Evolutionary conservation across 2,329 filamentous ascomycete species (phyloP).

Genomic region (Fonsecaea multimorphosa): DNA sequence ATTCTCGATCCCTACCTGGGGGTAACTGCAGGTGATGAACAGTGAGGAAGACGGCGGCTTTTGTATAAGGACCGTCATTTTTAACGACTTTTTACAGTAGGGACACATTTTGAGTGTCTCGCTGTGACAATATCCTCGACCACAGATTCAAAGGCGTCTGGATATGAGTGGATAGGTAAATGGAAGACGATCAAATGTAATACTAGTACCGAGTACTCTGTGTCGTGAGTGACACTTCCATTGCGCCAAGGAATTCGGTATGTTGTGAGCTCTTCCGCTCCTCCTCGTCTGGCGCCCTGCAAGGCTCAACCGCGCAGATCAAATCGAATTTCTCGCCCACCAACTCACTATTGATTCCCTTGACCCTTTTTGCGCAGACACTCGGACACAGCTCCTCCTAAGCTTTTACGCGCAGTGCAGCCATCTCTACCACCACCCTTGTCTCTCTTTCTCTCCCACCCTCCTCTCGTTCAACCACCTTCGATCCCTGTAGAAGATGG

Average conservation of each 20-base stretch:
- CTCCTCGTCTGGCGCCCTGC: neutral
- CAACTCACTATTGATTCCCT: neutral
- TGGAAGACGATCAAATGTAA: neutral
- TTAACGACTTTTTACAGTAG: neutral
- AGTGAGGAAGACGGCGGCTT: neutral
- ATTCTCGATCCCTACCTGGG: neutral
- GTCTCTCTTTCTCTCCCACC: neutral
- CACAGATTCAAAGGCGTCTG: neutral
- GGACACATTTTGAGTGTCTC: neutral
- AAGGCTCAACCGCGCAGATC: neutral
- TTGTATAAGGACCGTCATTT: neutral
- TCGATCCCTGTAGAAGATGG: constrained; percentile 12
- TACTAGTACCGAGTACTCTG: too few relatives aligned
- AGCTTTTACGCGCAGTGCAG: neutral
- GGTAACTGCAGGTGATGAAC: neutral
- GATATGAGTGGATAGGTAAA: neutral
- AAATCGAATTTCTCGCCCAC: neutral
- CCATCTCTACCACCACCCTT: neutral
- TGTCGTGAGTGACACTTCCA: neutral
- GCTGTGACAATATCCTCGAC: neutral
- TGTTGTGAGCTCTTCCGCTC: neutral
- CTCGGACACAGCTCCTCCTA: neutral
- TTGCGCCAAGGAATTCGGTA: neutral
- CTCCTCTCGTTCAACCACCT: neutral
- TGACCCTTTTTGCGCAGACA: neutral